Conservation (phyloP, 768 basidiomycete genomes). For the Kwoniella botswanensis region DNA sequence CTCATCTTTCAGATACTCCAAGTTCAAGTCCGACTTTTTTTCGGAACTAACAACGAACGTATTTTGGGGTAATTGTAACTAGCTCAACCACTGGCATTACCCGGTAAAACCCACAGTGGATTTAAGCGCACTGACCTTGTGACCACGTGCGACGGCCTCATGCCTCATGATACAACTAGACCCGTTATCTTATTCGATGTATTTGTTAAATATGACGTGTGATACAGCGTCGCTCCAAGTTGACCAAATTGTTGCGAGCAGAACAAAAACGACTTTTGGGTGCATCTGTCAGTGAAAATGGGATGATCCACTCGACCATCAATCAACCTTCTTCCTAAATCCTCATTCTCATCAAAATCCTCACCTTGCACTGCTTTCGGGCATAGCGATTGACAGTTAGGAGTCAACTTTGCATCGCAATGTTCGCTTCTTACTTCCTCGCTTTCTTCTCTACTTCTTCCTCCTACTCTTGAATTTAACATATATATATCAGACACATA, state of each 20-base stretch:
- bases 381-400: neutral
- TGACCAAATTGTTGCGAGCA: neutral
- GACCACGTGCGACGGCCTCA: too few species aligned
- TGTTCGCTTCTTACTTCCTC: neutral
- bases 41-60: neutral
- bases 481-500: neutral
- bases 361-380: neutral
- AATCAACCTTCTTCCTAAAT: neutral
- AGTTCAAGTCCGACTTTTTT: slow-evolving; percentile 2
- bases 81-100: neutral
- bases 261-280: neutral
- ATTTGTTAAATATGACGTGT: neutral
- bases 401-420: neutral
- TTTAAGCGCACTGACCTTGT: neutral
- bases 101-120: neutral
- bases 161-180: too few species aligned
- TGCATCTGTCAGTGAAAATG: neutral
- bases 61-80: neutral
- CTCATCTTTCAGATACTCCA: neutral
- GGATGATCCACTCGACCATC: neutral
- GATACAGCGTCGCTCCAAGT: neutral
- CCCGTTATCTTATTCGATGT: too few species aligned
- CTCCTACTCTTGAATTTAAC: neutral
- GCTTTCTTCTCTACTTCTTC: neutral
- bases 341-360: neutral